Percentiles rank a stretch among this genome's conserved stretches.
These are phyloP conservation scores for Lineolata rhizophorae DNA, from an alignment of 495 filamentous ascomycete genomes.

Conservation along the genomic window DNA sequence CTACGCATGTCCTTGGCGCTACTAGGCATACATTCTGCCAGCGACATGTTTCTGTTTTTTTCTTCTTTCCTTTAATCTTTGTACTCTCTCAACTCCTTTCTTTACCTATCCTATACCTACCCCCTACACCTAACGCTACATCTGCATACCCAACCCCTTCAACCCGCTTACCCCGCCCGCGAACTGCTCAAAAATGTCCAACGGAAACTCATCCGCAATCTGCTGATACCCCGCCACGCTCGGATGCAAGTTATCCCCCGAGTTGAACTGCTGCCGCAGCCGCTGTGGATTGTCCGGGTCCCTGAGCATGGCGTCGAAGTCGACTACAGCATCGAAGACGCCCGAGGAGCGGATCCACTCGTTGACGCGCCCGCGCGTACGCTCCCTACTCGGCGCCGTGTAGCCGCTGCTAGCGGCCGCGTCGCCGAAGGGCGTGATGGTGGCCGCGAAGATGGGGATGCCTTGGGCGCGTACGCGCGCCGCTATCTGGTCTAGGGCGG, in stretches of 20 bases:
- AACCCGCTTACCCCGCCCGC: conserved; percentile 6
- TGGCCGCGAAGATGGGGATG: conserved; percentile 36
- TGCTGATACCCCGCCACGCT: conserved; percentile 40
- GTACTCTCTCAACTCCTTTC: too few relatives aligned
- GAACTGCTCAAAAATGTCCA: conserved; percentile 28
- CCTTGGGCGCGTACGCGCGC: conserved; percentile 31
- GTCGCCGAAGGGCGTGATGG: conserved; percentile 45
- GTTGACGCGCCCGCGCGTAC: conserved; percentile 35
- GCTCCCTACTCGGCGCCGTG: conserved; percentile 29
- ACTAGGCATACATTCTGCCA: too few relatives aligned
- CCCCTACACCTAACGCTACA: too few relatives aligned
- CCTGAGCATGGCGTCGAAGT: conserved; percentile 37
- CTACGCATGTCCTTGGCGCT: too few relatives aligned
- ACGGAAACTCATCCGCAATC: conserved; percentile 36
- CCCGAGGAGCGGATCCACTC: conserved; percentile 35
- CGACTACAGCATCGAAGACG: conserved; percentile 36
- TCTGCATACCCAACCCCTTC: too few relatives aligned
- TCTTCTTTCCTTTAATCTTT: too few relatives aligned
- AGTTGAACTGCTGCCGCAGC: conserved; percentile 31
- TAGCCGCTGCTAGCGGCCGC: conserved; percentile 26
- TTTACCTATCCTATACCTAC: too few relatives aligned
- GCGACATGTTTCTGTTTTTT: too few relatives aligned
- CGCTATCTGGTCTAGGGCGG: conserved; percentile 34
- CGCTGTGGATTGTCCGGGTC: conserved; percentile 24
- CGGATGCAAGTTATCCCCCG: conserved; percentile 51